Conservation (phyloP, 2,329 filamentous ascomycete genomes). For the Ophiostoma sp. region DNA sequence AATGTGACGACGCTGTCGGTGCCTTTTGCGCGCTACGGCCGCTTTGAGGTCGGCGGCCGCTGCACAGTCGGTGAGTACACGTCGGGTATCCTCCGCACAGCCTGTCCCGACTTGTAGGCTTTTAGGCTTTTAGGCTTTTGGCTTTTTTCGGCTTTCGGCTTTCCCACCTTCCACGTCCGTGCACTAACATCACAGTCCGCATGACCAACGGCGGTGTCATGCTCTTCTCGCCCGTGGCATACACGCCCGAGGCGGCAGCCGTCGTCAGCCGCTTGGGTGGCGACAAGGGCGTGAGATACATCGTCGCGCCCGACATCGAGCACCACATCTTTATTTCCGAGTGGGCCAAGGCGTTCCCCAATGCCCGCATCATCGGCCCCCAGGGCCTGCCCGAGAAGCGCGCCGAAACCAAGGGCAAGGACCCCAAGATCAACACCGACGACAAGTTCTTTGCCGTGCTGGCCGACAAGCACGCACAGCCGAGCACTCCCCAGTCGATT, state of each 20-base stretch:
- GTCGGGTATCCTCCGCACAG: too few species aligned
- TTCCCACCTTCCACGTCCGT: background rate
- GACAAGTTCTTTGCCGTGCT: conserved; percentile 64
- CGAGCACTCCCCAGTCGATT: conserved; percentile 46
- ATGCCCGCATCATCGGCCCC: conserved; percentile 73
- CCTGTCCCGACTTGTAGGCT: conserved; percentile 32
- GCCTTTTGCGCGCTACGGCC: conserved; percentile 77
- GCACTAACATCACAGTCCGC: conserved; percentile 46
- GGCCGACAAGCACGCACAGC: conserved; percentile 48
- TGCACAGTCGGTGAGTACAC: conserved; percentile 62
- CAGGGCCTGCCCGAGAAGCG: conserved; percentile 82
- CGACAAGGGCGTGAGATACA: conserved; percentile 61
- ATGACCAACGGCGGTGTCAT: conserved; percentile 72
- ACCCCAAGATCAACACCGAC: conserved; percentile 47
- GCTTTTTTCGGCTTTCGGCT: background rate
- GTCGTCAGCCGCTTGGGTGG: conserved; percentile 61
- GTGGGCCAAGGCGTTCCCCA: conserved; percentile 75
- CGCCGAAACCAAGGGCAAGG: conserved; percentile 44
- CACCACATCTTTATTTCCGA: conserved; percentile 90
- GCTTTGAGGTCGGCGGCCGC: conserved; percentile 76
- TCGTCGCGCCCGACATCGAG: conserved; percentile 82
- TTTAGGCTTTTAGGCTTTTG: too few species aligned
- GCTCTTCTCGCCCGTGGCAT: conserved; percentile 84
- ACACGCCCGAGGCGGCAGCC: conserved; percentile 63
- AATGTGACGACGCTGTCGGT: conserved; percentile 73